phyloP scores from a whole-genome alignment of 2,329 filamentous ascomycete species.

The Fusarium guadeloupense region DNA sequence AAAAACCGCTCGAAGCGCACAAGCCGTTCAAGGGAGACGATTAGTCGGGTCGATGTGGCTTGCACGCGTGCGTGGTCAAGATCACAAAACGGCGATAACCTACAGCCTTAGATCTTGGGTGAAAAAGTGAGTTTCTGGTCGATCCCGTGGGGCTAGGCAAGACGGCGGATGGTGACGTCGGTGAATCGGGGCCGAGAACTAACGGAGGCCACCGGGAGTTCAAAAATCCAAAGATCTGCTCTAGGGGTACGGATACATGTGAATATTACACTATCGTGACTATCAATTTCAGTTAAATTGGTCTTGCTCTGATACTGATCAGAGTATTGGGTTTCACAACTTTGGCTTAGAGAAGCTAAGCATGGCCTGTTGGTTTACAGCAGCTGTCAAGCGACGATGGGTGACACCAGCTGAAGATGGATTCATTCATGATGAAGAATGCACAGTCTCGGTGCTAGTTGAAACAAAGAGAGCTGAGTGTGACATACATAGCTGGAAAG shows the following conservation, averaged over 20 bases:
- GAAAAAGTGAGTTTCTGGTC: slow-evolving; percentile 26
- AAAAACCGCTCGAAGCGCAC: not conserved
- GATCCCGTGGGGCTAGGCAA: slow-evolving; percentile 22
- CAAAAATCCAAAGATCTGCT: not conserved
- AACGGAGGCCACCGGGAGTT: slow-evolving; percentile 13
- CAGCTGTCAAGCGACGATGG: slow-evolving; percentile 9
- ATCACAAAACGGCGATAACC: slow-evolving; percentile 16
- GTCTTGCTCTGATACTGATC: not conserved
- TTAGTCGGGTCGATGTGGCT: slow-evolving; percentile 5
- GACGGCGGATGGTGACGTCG: slow-evolving; percentile 25
- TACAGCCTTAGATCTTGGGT: slow-evolving; percentile 11
- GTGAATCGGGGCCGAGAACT: slow-evolving; percentile 21
- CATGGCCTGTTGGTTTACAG: not conserved
- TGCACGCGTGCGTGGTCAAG: not conserved
- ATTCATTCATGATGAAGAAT: not conserved
- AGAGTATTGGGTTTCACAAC: slow-evolving; percentile 2
- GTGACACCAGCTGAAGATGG: not conserved
- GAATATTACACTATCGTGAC: not conserved
- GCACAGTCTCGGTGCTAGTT: slow-evolving; percentile 13
- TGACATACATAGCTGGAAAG: too few species aligned
- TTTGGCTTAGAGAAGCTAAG: slow-evolving; percentile 11
- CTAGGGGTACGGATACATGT: not conserved
- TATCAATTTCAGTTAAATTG: not conserved
- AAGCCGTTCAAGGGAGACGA: not conserved
- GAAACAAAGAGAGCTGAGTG: slow-evolving; percentile 11